A percentile compares a stretch with the other conserved stretches of the same genome.
phyloP scores from a whole-genome alignment of 1,284 basidiomycete genomes.

The Malassezia restricta region DNA sequence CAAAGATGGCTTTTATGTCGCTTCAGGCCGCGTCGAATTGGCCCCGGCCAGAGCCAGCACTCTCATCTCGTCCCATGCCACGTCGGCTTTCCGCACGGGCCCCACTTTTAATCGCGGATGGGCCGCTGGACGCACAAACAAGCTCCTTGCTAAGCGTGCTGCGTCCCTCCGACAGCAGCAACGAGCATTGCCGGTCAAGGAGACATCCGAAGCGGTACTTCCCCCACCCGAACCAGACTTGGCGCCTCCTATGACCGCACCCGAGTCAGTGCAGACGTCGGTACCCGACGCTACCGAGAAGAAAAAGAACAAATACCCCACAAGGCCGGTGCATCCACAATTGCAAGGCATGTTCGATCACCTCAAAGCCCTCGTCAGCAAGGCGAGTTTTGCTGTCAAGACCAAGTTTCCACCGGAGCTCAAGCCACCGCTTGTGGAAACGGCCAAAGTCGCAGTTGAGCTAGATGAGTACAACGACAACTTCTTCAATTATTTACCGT shows the following conservation, averaged over 20 bases:
- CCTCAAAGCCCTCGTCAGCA: constrained; percentile 54
- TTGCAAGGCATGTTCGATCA: constrained; percentile 57
- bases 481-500: constrained; percentile 77
- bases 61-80: constrained; percentile 1
- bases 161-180: constrained; percentile 8
- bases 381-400: constrained; percentile 49
- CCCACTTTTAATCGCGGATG: constrained; percentile 16
- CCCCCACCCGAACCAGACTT: neutral
- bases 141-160: constrained; percentile 29
- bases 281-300: constrained; percentile 47
- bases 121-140: constrained; percentile 27
- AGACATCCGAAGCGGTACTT: neutral
- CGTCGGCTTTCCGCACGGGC: constrained; percentile 10
- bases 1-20: constrained; percentile 83
- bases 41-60: constrained; percentile 21
- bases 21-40: constrained; percentile 40
- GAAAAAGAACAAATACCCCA: constrained; percentile 31
- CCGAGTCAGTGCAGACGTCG: neutral
- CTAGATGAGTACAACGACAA: constrained; percentile 79
- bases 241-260: neutral
- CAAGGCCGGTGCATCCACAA: constrained; percentile 53
- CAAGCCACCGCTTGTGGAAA: constrained; percentile 60
- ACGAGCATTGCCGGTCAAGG: neutral
- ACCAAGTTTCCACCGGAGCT: constrained; percentile 75
- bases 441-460: constrained; percentile 66